Evolutionary conservation across 2,329 filamentous ascomycete genomes (phyloP).

Genomic region (Xylariales sp.): DNA sequence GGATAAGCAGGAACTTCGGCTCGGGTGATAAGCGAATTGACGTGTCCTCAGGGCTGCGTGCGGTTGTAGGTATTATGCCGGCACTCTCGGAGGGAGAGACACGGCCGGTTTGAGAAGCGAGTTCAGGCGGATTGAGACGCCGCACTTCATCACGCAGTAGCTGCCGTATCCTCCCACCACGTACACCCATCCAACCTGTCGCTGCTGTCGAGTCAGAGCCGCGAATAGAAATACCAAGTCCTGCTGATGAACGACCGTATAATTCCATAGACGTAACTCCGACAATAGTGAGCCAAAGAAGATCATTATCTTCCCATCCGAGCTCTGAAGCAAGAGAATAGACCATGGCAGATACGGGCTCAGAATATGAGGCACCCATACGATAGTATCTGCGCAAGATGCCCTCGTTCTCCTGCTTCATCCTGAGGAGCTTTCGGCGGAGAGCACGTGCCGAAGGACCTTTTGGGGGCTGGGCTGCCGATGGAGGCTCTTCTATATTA

Average conservation of each 20-base stretch:
- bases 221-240: slow-evolving; percentile 60
- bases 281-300: slow-evolving; percentile 92
- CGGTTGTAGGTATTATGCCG: slow-evolving; percentile 86
- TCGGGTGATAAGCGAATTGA: slow-evolving; percentile 91
- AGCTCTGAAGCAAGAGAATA: slow-evolving; percentile 94
- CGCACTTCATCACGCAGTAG: slow-evolving; percentile 90
- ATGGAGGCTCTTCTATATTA: slow-evolving; percentile 48
- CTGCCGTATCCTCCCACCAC: slow-evolving; percentile 79
- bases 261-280: slow-evolving; percentile 92
- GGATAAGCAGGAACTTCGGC: slow-evolving; percentile 84
- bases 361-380: slow-evolving; percentile 84
- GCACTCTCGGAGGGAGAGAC: slow-evolving; percentile 57
- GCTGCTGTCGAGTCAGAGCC: slow-evolving; percentile 50
- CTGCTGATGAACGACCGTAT: slow-evolving; percentile 80
- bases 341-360: slow-evolving; percentile 90
- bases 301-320: slow-evolving; percentile 92
- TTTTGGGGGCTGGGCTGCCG: slow-evolving; percentile 53
- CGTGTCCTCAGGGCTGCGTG: slow-evolving; percentile 83
- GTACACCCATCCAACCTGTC: slow-evolving; percentile 75
- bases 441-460: slow-evolving; percentile 68
- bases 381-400: slow-evolving; percentile 80
- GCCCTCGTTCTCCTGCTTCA: slow-evolving; percentile 73
- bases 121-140: slow-evolving; percentile 78
- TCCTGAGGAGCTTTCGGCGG: slow-evolving; percentile 66
- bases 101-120: slow-evolving; percentile 52